phyloP scores from a whole-genome alignment of 306 rosid genomes.

The Prosopis cineraria region DNA sequence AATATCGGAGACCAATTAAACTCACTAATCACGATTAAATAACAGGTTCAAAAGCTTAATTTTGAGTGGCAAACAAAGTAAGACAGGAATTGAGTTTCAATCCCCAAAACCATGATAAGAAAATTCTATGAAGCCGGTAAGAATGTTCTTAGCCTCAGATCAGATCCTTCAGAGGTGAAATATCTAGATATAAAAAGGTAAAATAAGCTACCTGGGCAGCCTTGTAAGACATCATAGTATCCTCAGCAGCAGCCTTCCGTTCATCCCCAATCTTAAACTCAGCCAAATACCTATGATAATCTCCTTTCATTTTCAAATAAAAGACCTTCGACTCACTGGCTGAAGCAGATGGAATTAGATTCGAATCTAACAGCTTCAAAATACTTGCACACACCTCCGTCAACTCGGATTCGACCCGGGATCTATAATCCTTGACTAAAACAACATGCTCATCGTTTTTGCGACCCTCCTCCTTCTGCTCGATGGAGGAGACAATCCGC shows the following conservation, averaged over 20 bases:
- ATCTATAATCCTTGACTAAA: slow-evolving; percentile 67
- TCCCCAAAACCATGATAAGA: neutral
- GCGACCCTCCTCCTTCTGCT: slow-evolving; percentile 70
- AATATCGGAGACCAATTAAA: neutral
- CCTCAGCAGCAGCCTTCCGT: slow-evolving; percentile 69
- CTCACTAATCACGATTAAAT: neutral
- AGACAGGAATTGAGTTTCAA: neutral
- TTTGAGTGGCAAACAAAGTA: neutral
- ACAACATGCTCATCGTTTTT: slow-evolving; percentile 75
- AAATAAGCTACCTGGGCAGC: slow-evolving; percentile 60
- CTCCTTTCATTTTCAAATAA: slow-evolving; percentile 82
- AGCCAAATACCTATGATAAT: slow-evolving; percentile 71
- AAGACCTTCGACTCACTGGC: slow-evolving; percentile 67
- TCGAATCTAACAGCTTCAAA: slow-evolving; percentile 49
- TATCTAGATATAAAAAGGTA: neutral
- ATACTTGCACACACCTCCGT: slow-evolving; percentile 59
- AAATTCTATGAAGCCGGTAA: neutral
- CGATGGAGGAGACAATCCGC: slow-evolving; percentile 77
- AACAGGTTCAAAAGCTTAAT: neutral
- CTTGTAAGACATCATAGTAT: slow-evolving; percentile 74
- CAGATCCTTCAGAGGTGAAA: neutral
- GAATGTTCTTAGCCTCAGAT: neutral
- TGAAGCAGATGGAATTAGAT: slow-evolving; percentile 63
- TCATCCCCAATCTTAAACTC: slow-evolving; percentile 71
- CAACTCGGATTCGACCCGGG: slow-evolving; percentile 68